Conservation (phyloP, 305 asterid species). For the Fraxinus baroniana region DNA sequence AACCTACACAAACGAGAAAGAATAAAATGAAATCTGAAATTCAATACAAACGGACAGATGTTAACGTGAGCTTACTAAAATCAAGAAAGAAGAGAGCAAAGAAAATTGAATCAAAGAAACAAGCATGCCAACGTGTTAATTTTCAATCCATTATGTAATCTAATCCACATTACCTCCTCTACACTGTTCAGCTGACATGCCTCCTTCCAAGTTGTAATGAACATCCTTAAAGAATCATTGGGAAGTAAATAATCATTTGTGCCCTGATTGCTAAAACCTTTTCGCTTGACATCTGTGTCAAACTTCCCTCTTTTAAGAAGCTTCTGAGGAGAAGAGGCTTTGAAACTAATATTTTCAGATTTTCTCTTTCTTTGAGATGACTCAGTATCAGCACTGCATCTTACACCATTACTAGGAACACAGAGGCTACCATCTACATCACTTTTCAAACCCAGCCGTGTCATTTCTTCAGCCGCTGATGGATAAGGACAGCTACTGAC, state of each 20-base stretch:
- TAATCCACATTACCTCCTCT: conserved; percentile 53
- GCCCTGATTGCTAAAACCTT: conserved; percentile 22
- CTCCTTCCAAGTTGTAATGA: conserved; percentile 82
- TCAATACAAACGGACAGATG: not conserved
- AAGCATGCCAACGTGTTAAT: not conserved
- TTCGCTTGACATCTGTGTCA: conserved; percentile 22
- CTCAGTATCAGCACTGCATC: conserved; percentile 33
- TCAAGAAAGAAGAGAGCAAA: not conserved
- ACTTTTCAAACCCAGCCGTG: conserved; percentile 64
- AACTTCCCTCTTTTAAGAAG: conserved; percentile 35
- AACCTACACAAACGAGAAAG: conserved; percentile 48
- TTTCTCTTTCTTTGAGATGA: conserved; percentile 56
- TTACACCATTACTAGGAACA: conserved; percentile 29
- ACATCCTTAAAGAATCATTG: conserved; percentile 54
- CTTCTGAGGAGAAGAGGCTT: conserved; percentile 37
- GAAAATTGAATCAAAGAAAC: not conserved
- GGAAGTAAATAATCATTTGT: conserved; percentile 35
- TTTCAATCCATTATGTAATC: not conserved
- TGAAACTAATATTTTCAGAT: conserved; percentile 34
- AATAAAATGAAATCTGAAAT: conserved; percentile 23
- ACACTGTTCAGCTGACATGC: conserved; percentile 49
- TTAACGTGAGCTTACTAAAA: not conserved
- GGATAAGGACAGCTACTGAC: conserved; percentile 90
- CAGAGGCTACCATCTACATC: conserved; percentile 31
- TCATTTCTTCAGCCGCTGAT: conserved; percentile 84